These are phyloP conservation scores for Tylopilus rubrobrunneus DNA, from an alignment of 768 basidiomycete genomes.

Conservation along the genomic window DNA sequence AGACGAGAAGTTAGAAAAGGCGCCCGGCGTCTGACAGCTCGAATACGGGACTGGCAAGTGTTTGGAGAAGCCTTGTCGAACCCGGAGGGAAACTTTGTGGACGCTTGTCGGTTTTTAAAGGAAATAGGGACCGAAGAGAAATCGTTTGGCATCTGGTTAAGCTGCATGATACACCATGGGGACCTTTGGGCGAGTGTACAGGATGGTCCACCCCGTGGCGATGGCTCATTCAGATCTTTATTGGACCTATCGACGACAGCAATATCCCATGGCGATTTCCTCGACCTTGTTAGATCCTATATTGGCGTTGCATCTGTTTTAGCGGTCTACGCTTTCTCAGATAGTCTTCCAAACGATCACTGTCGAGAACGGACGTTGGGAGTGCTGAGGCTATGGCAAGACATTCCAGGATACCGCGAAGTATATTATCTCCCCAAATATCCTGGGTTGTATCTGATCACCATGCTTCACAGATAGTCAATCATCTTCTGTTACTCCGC, in stretches of 20 bases:
- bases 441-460: constrained; percentile 4
- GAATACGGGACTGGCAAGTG: constrained; percentile 55
- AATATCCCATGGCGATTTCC: constrained; percentile 53
- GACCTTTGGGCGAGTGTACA: constrained; percentile 38
- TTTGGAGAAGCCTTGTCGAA: constrained; percentile 63
- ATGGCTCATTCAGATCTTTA: constrained; percentile 37
- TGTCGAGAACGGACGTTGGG: constrained; percentile 64
- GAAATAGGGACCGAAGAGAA: constrained; percentile 64
- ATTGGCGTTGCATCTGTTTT: constrained; percentile 66
- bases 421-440: constrained; percentile 36
- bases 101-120: constrained; percentile 49
- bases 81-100: constrained; percentile 45
- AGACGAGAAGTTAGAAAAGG: constrained; percentile 42
- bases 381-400: constrained; percentile 41
- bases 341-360: constrained; percentile 61
- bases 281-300: constrained; percentile 61
- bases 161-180: constrained; percentile 58
- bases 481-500: constrained; percentile 66
- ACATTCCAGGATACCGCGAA: constrained; percentile 66
- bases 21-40: constrained; percentile 43
- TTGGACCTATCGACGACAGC: constrained; percentile 29
- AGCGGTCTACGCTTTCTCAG: constrained; percentile 76
- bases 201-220: constrained; percentile 12
- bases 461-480: constrained; percentile 53
- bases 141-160: constrained; percentile 70